A percentile compares a stretch with the other conserved stretches of the same genome.
phyloP scores from a whole-genome alignment of 139 green algal species.

The Desmodesmus armatus region DNA sequence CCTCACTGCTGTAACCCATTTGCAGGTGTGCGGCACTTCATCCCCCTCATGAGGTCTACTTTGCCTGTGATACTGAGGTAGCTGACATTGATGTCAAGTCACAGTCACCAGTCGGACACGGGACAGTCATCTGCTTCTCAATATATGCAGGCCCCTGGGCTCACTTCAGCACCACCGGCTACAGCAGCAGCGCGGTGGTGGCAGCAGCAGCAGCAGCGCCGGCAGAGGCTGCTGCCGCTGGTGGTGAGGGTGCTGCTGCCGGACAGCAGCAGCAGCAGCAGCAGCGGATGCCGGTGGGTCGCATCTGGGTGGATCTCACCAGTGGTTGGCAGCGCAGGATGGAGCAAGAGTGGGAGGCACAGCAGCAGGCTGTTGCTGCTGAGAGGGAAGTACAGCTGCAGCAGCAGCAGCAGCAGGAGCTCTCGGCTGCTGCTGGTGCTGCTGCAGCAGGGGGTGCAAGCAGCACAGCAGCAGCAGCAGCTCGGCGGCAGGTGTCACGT shows the following conservation, averaged over 20 bases:
- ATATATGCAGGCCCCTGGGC: constrained; percentile 84
- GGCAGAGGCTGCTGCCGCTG: no score
- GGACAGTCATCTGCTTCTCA: constrained; percentile 90
- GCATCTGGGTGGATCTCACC: constrained; percentile 51
- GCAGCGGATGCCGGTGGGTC: neutral
- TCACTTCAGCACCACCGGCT: constrained; percentile 67
- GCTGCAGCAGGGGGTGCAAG: neutral
- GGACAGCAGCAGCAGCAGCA: constrained; percentile 14
- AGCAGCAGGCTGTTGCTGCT: constrained; percentile 20
- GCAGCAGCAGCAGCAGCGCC: constrained; percentile 9
- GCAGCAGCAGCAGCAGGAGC: neutral
- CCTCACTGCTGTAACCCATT: neutral
- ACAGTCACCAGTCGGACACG: constrained; percentile 93
- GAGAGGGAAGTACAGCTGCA: neutral
- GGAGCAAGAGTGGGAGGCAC: neutral
- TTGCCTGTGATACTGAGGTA: constrained; percentile 95
- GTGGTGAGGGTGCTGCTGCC: no score
- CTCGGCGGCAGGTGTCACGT: no score
- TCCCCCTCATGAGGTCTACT: constrained; percentile 55
- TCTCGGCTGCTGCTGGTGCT: neutral
- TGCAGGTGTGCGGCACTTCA: no score
- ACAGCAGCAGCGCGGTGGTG: constrained; percentile 10
- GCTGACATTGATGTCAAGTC: constrained; percentile 87
- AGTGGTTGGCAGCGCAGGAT: constrained; percentile 5
- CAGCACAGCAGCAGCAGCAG: constrained; percentile 8